These are phyloP conservation scores for Alternaria gaisen DNA, from an alignment of 2,329 filamentous ascomycete genomes.

Conservation along the genomic window DNA sequence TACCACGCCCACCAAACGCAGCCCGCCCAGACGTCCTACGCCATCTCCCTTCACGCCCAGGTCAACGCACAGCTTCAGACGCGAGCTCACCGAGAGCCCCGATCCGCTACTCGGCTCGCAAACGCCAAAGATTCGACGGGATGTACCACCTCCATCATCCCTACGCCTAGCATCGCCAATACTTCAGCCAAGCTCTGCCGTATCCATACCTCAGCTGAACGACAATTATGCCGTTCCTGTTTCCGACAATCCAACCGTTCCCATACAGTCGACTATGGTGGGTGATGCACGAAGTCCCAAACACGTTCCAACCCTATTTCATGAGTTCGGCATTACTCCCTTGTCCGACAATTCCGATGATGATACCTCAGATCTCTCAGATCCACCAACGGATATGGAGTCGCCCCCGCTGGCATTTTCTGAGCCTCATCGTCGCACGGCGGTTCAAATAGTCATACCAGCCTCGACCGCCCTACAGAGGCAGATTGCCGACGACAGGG, in stretches of 20 bases:
- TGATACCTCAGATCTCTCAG: conserved; percentile 41
- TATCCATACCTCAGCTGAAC: conserved; percentile 16
- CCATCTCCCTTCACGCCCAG: conserved; percentile 33
- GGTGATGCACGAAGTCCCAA: neutral
- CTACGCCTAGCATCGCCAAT: conserved; percentile 16
- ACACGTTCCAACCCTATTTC: conserved; percentile 22
- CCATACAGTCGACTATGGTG: neutral
- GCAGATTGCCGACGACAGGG: conserved; percentile 25
- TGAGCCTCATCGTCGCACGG: conserved; percentile 34
- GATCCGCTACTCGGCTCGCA: conserved; percentile 39
- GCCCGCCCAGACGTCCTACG: conserved; percentile 24
- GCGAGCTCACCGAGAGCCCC: conserved; percentile 39
- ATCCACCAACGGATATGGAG: conserved; percentile 35
- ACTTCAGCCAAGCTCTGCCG: conserved; percentile 11
- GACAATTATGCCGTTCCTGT: conserved; percentile 6
- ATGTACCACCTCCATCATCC: conserved; percentile 10
- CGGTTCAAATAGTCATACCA: conserved; percentile 44
- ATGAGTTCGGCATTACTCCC: conserved; percentile 30
- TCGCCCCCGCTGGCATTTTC: conserved; percentile 16
- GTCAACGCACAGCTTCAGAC: conserved; percentile 1
- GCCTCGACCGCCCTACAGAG: conserved; percentile 29
- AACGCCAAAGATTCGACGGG: conserved; percentile 11
- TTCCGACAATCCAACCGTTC: neutral
- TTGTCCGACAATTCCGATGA: conserved; percentile 37
- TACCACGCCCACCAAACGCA: conserved; percentile 16